Base-by-base conservation (phyloP, 2,329 filamentous ascomycete genomes). In the Aspergillus unguis region DNA sequence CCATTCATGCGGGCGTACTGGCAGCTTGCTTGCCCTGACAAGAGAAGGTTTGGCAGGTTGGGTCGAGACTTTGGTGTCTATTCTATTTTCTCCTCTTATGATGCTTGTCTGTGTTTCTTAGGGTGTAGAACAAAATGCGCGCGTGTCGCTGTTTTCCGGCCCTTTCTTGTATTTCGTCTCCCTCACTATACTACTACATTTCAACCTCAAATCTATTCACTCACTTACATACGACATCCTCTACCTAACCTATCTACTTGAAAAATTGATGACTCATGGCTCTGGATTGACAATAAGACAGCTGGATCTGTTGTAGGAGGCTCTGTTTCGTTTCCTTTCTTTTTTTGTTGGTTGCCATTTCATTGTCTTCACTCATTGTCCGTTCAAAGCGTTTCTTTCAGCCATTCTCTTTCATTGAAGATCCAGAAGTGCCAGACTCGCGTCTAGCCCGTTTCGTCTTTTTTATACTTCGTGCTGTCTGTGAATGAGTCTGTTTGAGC, bases 331-430 rank as follows among this genome's bases (percentile, higher is more conserved):
- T 17, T 17, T 17, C 17, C 17, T 17, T 17, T 17, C 17, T 17
- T 17, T 17, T 17, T 17, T 17, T 17, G 28, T 44, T 49, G 32
- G 44, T 38, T 49, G 32, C 35, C 36, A 38, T 38, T 38, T n/a
- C 25, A 23, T 11, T 38, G 5, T 38, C n/a, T n/a, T 36, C 33
- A 7, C n/a, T 36, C 5, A 36, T 36, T 36, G 43, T n/a, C 32
- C 33, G 48, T 57, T 55, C 17, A 17, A 17, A 17, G 17, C 17
- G 52, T 57, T 51, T 26, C 50, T 42, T 51, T 44, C 35, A 50
- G 53, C 46, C 41, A 49, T 46, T 52, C 40, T 52, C 41, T 49
- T 37, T 44, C n/a, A 44, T 35, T 32, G 38, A 23, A 28, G 35
- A 46, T 31, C n/a, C 47, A 53, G 46, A 56, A 35, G 49, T 37